These are phyloP conservation scores for Aspergillus melleus DNA, from an alignment of 2,329 filamentous ascomycete genomes.

Conservation along the genomic window DNA sequence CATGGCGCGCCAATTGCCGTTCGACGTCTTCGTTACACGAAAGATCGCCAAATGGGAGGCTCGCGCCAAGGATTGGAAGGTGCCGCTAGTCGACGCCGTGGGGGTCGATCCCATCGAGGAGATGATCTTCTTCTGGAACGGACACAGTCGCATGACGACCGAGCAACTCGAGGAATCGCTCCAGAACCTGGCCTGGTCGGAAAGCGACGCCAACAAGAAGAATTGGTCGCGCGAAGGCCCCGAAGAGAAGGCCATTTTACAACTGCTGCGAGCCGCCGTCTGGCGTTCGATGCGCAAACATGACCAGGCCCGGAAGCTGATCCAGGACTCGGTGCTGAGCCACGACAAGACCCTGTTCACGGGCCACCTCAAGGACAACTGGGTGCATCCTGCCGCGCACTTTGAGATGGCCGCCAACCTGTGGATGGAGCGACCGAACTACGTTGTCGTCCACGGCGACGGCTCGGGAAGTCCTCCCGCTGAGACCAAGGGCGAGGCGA, in stretches of 20 bases:
- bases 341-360: conserved; percentile 58
- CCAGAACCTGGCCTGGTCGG: conserved; percentile 65
- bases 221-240: conserved; percentile 53
- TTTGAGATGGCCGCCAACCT: conserved; percentile 84
- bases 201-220: conserved; percentile 57
- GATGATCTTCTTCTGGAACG: conserved; percentile 94
- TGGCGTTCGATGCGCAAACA: conserved; percentile 63
- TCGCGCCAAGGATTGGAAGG: conserved; percentile 64
- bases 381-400: conserved; percentile 72
- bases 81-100: conserved; percentile 75
- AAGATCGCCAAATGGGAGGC: conserved; percentile 89
- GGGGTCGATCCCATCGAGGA: conserved; percentile 80
- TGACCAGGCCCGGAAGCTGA: conserved; percentile 63
- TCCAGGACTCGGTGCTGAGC: conserved; percentile 63
- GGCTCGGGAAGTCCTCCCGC: background rate
- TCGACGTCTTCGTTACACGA: conserved; percentile 80
- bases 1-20: conserved; percentile 84
- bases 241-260: conserved; percentile 65
- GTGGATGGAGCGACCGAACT: conserved; percentile 66
- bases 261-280: conserved; percentile 66
- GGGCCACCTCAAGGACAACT: conserved; percentile 49
- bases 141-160: conserved; percentile 74
- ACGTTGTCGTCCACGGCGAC: conserved; percentile 33
- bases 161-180: conserved; percentile 65
- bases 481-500: conserved; percentile 4